Base-by-base conservation (phyloP, 345 rosid species). In the Citrus sp. region DNA sequence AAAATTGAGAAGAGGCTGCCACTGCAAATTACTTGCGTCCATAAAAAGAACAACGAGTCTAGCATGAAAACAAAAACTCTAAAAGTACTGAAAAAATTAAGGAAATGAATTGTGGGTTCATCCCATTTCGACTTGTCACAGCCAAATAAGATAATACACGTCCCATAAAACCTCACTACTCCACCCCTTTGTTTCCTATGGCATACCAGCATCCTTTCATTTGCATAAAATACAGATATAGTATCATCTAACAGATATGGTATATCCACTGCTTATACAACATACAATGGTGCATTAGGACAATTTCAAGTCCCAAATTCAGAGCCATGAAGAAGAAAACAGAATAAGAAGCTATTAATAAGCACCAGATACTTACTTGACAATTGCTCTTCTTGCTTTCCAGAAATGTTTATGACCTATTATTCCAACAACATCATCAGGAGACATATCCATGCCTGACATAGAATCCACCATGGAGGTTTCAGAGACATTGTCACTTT, bases 401-500 rank as follows among this genome's bases (percentile, higher is more conserved):
- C 95, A 95, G 82, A 95, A 95, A 85, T 78, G 92, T 80, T 90
- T 92, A 76, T 91, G 97, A 83, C 98, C 98, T 79, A 95, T 89
- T 75, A 87, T 79, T 82, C 91, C 98, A 55, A 93, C 98, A 67
- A 93, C 90, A 35, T 93, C 97, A 86, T 93, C 98, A 10, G 98
- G 98, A 72, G 93, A 85, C 35, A 92, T 67, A 79, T 88, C 94
- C 73, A 83, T 24, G 51, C 87, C 84, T 32, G 92, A 85, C 59
- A 85, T 61, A 62, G 93, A 89, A 87, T 93, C 97, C 78, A 91
- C 85, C 84, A 90, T 85, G 13, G 97, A 92, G 69, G 87, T 83
- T 82, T 89, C 95, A 7, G 97, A 92, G 73, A 34, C 72, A 54
- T 84, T 85, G 64, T 89, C 91, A 34, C 91, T 79, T 77, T 82